These are phyloP conservation scores for Talaromyces sp. DNA, from an alignment of 2,329 filamentous ascomycete species.

Conservation along the genomic window DNA sequence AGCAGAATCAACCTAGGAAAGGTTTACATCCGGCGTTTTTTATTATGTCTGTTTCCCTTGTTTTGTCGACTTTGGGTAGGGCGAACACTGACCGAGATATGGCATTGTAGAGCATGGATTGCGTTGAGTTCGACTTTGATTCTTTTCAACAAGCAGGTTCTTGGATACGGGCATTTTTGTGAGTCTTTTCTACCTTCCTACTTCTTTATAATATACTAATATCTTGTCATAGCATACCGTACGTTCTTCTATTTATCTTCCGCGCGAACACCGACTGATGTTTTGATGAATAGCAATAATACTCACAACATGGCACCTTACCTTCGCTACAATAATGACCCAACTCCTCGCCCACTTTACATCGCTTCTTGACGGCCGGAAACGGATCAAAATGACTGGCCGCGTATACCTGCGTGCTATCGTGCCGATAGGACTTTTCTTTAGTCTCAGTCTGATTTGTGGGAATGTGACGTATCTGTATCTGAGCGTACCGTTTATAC, in stretches of 20 bases:
- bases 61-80: neutral
- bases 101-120: constrained; percentile 75
- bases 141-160: constrained; percentile 98
- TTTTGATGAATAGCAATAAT: constrained; percentile 45
- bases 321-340: constrained; percentile 89
- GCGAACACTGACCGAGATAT: neutral
- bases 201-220: neutral
- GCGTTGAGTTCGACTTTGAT: constrained; percentile 87
- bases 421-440: constrained; percentile 90
- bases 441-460: constrained; percentile 92
- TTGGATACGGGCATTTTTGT: constrained; percentile 80
- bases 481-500: constrained; percentile 91
- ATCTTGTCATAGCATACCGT: constrained; percentile 8
- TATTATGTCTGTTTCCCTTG: constrained; percentile 50
- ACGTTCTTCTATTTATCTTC: neutral
- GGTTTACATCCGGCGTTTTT: constrained; percentile 76
- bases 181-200: constrained; percentile 33
- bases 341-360: constrained; percentile 89
- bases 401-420: constrained; percentile 89
- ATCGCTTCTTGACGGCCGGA: constrained; percentile 81
- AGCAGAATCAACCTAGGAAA: constrained; percentile 56
- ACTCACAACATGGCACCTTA: constrained; percentile 91
- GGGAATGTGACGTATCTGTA: constrained; percentile 95
- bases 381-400: constrained; percentile 95
- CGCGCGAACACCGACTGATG: neutral